Conservation (phyloP, 1,284 basidiomycete species). For the Fomitopsis betulina region DNA sequence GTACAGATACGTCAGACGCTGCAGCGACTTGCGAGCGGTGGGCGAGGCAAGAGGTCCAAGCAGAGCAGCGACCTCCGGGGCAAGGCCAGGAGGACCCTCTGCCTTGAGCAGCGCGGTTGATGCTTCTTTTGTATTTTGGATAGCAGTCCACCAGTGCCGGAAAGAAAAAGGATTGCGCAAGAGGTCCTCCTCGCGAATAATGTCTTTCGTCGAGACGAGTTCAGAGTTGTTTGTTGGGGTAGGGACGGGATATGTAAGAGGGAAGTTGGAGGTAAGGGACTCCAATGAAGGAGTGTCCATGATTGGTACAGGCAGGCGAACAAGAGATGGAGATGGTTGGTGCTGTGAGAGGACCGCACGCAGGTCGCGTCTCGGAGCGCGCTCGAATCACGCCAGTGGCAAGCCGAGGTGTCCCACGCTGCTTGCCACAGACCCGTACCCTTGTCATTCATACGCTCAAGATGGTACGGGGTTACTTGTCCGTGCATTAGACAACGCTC, state of each 20-base stretch:
- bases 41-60: conserved; percentile 76
- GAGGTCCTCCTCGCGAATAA: conserved; percentile 94
- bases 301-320: background rate
- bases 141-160: conserved; percentile 88
- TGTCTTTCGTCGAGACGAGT: conserved; percentile 73
- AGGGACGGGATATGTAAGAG: conserved; percentile 83
- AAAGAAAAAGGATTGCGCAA: conserved; percentile 89
- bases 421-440: no score
- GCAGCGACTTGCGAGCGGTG: conserved; percentile 69
- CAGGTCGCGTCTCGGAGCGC: background rate
- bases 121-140: conserved; percentile 72
- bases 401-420: background rate
- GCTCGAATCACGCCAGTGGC: background rate
- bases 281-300: conserved; percentile 29
- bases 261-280: conserved; percentile 60
- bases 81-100: conserved; percentile 42
- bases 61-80: conserved; percentile 45
- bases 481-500: background rate
- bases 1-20: conserved; percentile 86
- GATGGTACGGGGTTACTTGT: background rate
- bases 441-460: background rate
- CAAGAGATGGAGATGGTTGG: background rate
- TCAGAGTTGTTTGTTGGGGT: conserved; percentile 74
- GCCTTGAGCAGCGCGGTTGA: conserved; percentile 54
- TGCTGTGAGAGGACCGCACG: background rate